phyloP scores from a whole-genome alignment of 345 rosid genomes.

The Psidium guajava region DNA sequence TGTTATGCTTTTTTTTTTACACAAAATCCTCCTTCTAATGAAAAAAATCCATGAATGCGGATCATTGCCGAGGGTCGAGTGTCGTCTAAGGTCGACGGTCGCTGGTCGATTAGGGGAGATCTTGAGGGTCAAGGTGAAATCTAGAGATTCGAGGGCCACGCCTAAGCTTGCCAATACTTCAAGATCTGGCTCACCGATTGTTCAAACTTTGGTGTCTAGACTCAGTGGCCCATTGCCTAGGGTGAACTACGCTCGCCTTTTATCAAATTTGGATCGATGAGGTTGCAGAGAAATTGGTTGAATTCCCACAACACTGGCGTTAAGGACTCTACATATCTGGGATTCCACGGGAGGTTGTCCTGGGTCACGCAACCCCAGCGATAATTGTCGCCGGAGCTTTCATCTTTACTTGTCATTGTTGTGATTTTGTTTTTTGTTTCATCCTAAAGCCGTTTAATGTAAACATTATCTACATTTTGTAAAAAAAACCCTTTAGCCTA shows the following conservation, averaged over 20 bases:
- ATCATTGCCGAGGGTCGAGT: neutral
- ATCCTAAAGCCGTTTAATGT: neutral
- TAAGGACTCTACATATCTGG: neutral
- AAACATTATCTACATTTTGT: neutral
- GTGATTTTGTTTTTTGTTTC: neutral
- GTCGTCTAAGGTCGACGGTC: neutral
- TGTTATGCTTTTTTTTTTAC: neutral
- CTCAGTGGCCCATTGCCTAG: rapidly evolving
- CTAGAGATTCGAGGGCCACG: neutral
- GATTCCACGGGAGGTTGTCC: neutral
- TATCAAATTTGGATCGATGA: neutral
- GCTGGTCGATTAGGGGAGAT: rapidly evolving
- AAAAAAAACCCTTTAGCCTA: neutral
- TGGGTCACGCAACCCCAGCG: neutral
- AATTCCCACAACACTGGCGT: rapidly evolving
- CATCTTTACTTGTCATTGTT: neutral
- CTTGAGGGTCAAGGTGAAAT: neutral
- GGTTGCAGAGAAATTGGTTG: neutral
- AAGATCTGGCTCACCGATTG: neutral
- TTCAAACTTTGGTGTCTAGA: rapidly evolving
- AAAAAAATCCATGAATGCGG: rapidly evolving
- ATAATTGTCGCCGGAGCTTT: neutral
- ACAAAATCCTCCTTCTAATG: neutral
- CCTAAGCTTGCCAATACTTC: neutral
- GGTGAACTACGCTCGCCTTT: rapidly evolving